These are phyloP conservation scores for Ogataea paraovalis DNA, from an alignment of 805 yeast species.

Conservation along the genomic window DNA sequence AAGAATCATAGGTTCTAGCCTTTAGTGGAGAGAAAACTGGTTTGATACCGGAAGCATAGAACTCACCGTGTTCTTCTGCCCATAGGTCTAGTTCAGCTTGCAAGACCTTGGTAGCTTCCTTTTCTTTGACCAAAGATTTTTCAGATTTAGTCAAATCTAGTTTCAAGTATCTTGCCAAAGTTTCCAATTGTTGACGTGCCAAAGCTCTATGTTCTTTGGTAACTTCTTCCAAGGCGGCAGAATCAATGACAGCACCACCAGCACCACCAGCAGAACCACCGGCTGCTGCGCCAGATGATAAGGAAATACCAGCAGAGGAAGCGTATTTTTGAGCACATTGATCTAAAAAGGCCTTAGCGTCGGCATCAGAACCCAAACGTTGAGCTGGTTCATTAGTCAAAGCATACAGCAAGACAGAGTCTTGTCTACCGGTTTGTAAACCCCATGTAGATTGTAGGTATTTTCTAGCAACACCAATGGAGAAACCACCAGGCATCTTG, in stretches of 20 bases:
- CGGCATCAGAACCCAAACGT: constrained; percentile 81
- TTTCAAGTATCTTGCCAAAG: constrained; percentile 91
- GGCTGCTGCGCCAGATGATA: constrained; percentile 61
- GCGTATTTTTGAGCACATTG: constrained; percentile 82
- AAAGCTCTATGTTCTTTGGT: constrained; percentile 66
- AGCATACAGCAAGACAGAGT: constrained; percentile 77
- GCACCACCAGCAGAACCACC: constrained; percentile 50
- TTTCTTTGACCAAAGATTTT: constrained; percentile 75
- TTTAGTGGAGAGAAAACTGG: constrained; percentile 89
- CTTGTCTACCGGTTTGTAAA: constrained; percentile 90
- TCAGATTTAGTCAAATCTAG: constrained; percentile 90
- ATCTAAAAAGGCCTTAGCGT: constrained; percentile 89
- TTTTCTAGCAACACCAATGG: constrained; percentile 86
- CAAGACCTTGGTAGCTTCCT: constrained; percentile 76
- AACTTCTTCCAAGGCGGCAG: constrained; percentile 88
- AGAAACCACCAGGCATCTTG: constrained; percentile 99
- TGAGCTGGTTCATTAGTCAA: constrained; percentile 86
- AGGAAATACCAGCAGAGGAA: constrained; percentile 69
- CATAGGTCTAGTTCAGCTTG: constrained; percentile 90
- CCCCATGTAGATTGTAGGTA: constrained; percentile 93
- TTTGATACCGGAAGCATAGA: constrained; percentile 84
- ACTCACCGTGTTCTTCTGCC: constrained; percentile 89
- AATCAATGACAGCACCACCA: constrained; percentile 86
- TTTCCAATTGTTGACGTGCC: constrained; percentile 83
- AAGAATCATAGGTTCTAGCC: constrained; percentile 94